A percentile compares a stretch with the other conserved stretches of the same genome.
Evolutionary conservation across 2,329 filamentous ascomycete genomes (phyloP).

Genomic region (Aspergillus felis): DNA sequence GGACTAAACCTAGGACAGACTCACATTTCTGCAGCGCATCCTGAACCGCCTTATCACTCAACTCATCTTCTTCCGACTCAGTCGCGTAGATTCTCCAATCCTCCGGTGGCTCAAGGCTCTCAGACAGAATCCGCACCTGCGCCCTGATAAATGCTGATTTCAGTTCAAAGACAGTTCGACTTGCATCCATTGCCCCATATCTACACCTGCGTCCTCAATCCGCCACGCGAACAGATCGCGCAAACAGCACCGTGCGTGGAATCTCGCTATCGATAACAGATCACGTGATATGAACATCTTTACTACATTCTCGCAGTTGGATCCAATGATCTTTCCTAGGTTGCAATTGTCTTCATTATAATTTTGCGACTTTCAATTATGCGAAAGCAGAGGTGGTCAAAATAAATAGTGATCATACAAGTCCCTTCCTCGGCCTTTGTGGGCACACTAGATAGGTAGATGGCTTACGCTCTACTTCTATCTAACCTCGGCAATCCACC

Average conservation of each 20-base stretch:
- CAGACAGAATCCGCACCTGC: constrained; percentile 51
- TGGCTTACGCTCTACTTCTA: background rate
- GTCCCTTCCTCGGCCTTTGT: constrained; percentile 2
- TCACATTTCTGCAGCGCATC: constrained; percentile 51
- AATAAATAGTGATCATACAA: background rate
- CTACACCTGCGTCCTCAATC: constrained; percentile 1
- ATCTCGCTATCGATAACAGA: constrained; percentile 10
- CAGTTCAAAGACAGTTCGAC: constrained; percentile 46
- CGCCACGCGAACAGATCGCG: background rate
- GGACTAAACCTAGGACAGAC: background rate
- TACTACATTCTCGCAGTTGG: background rate
- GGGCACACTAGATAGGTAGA: background rate
- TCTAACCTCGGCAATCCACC: constrained; percentile 27
- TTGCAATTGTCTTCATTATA: background rate
- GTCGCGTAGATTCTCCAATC: constrained; percentile 43
- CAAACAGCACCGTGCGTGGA: background rate
- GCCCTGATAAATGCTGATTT: constrained; percentile 50
- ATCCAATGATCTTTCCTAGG: background rate
- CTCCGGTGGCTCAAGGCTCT: constrained; percentile 45
- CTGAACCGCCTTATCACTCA: constrained; percentile 47
- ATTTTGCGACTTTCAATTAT: background rate
- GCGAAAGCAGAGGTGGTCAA: background rate
- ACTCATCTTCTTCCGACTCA: constrained; percentile 41
- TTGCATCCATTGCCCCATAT: constrained; percentile 34
- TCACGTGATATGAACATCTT: background rate